phyloP scores from a whole-genome alignment of 2,329 filamentous ascomycete species.

The Emericellopsis atlantica region DNA sequence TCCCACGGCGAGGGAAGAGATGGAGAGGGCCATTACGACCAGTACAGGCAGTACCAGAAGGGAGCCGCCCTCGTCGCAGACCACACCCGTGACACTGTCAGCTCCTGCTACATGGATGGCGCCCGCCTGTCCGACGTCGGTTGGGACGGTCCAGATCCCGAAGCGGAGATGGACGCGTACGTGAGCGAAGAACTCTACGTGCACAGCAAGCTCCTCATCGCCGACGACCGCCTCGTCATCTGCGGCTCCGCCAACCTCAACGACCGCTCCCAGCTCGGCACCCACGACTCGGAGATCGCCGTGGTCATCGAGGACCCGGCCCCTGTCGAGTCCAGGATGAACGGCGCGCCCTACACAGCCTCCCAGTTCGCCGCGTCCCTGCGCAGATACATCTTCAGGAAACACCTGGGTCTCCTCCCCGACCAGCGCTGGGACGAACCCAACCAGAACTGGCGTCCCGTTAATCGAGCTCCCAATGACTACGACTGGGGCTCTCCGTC shows the following conservation, averaged over 20 bases:
- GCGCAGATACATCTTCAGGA: slow-evolving; percentile 76
- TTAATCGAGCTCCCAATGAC: slow-evolving; percentile 56
- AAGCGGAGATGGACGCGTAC: slow-evolving; percentile 46
- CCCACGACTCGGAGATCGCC: slow-evolving; percentile 82
- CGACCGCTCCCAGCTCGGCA: slow-evolving; percentile 62
- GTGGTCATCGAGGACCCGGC: slow-evolving; percentile 73
- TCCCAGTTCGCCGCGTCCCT: slow-evolving; percentile 68
- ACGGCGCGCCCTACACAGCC: slow-evolving; percentile 58
- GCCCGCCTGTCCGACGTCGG: slow-evolving; percentile 49
- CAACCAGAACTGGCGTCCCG: slow-evolving; percentile 65
- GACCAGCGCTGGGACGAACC: slow-evolving; percentile 56
- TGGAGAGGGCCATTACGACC: slow-evolving; percentile 19
- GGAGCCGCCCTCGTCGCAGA: slow-evolving; percentile 44
- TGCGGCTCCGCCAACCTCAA: slow-evolving; percentile 57
- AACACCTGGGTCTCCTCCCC: slow-evolving; percentile 76
- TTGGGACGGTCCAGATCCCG: slow-evolving; percentile 37
- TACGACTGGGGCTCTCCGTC: slow-evolving; percentile 59
- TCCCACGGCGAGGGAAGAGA: slow-evolving; percentile 21
- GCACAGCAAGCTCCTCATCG: slow-evolving; percentile 62
- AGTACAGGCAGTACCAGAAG: slow-evolving; percentile 61
- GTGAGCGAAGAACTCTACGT: slow-evolving; percentile 52
- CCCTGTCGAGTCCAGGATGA: slow-evolving; percentile 59
- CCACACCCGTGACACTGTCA: slow-evolving; percentile 61
- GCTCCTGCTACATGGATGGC: slow-evolving; percentile 73
- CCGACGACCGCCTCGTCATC: slow-evolving; percentile 70